Evolutionary conservation across 2,329 filamentous ascomycete genomes (phyloP), one percentile per base, ranked within the genome.

Genomic region (Pyricularia sp.): DNA sequence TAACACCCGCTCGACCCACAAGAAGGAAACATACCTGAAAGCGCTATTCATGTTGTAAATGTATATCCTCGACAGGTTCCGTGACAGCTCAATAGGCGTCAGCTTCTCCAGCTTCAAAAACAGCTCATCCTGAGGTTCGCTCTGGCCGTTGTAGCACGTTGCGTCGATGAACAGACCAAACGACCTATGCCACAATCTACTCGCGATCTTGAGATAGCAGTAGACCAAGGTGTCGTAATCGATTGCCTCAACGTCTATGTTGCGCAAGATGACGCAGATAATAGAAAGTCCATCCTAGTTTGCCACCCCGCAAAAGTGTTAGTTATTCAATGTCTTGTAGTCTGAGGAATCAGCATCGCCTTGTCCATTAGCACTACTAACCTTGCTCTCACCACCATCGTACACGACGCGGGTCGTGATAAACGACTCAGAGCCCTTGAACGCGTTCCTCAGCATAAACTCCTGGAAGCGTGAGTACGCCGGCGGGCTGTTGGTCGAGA

Each of bases 41-140:
- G 87, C 85, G 73, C 86, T 90, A 73, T 91, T 91, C 88, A 91
- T 91, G 74, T 91, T 91, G 77, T 91, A 91, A 20, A 91, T 82
- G 72, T 91, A 91, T 59, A 90, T 82, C 55, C 88, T 82, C 1
- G 84, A 81, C 4, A 91, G 78, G 70, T 88, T 86, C 67, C 81
- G 82, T 1, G 84, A 82, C 64, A 91, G 76, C 72, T 91, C 89
- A 0, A 82, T 81, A 0, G 89, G 88, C 3, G 86, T 88, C 3
- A 91, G 81, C 12, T 85, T 78, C 73, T 90, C 88, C 10, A 90
- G 78, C 73, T 85, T 89, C 68, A 85, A 85, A 73, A 90, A 88
- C 1, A 91, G 78, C 23, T 88, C 86, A 73, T 91, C 89, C 70
- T 86, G 86, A 14, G 88, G 84, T 71, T 91, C 88, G 69, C 85